These are phyloP conservation scores for Globisporangium canariense DNA, from an alignment of 352 stramenopile genomes.

Conservation along the genomic window DNA sequence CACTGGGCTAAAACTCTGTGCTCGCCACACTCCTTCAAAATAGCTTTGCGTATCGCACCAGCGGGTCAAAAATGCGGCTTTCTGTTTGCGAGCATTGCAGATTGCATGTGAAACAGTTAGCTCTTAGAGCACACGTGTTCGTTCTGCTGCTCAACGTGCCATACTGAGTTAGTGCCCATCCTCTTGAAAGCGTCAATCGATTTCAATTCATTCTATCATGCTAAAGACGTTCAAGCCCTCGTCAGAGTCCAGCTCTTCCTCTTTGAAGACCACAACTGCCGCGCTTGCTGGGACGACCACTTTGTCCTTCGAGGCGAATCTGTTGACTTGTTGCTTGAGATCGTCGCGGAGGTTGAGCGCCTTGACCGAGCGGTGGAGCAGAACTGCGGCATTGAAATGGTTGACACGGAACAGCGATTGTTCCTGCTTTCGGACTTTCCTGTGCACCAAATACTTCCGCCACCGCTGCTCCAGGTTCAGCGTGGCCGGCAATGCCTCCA, in stretches of 20 bases:
- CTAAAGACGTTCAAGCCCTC: constrained; percentile 9
- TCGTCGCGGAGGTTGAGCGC: constrained; percentile 48
- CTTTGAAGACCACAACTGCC: neutral
- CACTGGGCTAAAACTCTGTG: no score
- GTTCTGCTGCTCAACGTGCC: no score
- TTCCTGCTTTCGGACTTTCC: constrained; percentile 57
- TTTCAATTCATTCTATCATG: neutral
- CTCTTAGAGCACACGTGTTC: no score
- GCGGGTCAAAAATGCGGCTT: no score
- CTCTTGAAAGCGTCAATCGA: no score
- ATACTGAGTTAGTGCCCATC: no score
- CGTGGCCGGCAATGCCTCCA: constrained; percentile 39
- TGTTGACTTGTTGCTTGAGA: constrained; percentile 38
- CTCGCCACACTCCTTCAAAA: no score
- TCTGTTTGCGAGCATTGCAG: no score
- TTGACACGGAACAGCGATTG: constrained; percentile 47
- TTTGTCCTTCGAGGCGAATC: constrained; percentile 19
- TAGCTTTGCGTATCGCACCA: no score
- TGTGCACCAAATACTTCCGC: constrained; percentile 43
- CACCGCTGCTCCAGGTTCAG: constrained; percentile 61
- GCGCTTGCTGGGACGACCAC: neutral
- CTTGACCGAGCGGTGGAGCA: constrained; percentile 51
- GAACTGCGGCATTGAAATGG: constrained; percentile 42
- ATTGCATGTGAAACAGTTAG: no score
- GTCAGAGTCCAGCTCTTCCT: neutral